These are phyloP conservation scores for Tubosaeta sp. DNA, from an alignment of 768 basidiomycete species.

Conservation along the genomic window DNA sequence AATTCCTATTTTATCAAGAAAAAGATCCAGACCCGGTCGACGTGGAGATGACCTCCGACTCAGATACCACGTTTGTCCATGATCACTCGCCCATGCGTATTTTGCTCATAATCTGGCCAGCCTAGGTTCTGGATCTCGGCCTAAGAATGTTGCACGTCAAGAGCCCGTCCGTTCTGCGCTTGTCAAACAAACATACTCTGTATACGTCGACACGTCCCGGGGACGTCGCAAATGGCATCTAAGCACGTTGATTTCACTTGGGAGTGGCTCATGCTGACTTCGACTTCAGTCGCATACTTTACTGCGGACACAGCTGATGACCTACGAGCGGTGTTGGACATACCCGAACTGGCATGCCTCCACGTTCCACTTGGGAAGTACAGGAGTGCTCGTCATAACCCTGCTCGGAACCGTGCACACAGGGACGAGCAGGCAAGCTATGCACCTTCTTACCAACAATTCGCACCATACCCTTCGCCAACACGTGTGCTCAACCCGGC, in stretches of 20 bases:
- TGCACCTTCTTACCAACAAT: slow-evolving; percentile 20
- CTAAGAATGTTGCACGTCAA: slow-evolving; percentile 21
- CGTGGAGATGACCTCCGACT: slow-evolving; percentile 46
- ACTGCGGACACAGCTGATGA: slow-evolving; percentile 57
- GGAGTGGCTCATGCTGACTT: slow-evolving; percentile 3
- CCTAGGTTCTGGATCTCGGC: slow-evolving; percentile 28
- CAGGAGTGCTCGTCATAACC: slow-evolving; percentile 57
- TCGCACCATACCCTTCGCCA: slow-evolving; percentile 31
- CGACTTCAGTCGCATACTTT: slow-evolving; percentile 65
- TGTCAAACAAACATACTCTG: slow-evolving; percentile 79
- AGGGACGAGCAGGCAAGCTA: slow-evolving; percentile 24
- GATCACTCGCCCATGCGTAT: neutral
- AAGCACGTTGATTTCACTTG: slow-evolving; percentile 42
- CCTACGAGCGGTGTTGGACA: slow-evolving; percentile 56
- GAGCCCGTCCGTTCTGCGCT: slow-evolving; percentile 45
- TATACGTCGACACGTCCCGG: slow-evolving; percentile 59
- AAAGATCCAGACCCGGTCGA: slow-evolving; percentile 51
- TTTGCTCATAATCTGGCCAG: slow-evolving; percentile 16
- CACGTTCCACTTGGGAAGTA: slow-evolving; percentile 59
- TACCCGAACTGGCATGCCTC: slow-evolving; percentile 49
- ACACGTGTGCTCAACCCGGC: slow-evolving; percentile 14
- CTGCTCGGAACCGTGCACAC: slow-evolving; percentile 37
- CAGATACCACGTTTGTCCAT: slow-evolving; percentile 43
- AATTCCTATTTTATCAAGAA: slow-evolving; percentile 76
- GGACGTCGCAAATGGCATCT: slow-evolving; percentile 82